A percentile compares a stretch with the other conserved stretches of the same genome.
Evolutionary conservation across 2,329 filamentous ascomycete genomes (phyloP).

Genomic region (Aspergillus eucalypticola): DNA sequence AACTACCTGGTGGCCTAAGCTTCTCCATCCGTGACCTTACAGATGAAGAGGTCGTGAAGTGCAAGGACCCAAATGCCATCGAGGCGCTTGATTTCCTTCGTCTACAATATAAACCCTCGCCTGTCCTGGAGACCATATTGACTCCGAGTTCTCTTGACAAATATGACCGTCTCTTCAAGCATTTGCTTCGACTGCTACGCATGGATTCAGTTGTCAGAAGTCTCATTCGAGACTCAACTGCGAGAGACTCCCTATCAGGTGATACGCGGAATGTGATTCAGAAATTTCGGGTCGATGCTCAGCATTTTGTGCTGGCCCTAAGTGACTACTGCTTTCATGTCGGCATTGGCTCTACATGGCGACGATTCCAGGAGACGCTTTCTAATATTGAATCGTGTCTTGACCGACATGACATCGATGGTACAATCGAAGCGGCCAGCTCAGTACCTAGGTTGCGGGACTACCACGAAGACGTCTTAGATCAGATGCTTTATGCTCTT

Average conservation of each 20-base stretch:
- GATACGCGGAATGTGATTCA: constrained; percentile 47
- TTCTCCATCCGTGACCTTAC: constrained; percentile 84
- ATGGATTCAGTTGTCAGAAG: constrained; percentile 74
- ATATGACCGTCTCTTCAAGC: constrained; percentile 83
- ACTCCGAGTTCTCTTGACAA: constrained; percentile 69
- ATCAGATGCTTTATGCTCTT: constrained; percentile 72
- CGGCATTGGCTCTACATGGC: constrained; percentile 74
- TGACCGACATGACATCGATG: constrained; percentile 46
- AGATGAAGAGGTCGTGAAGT: constrained; percentile 74
- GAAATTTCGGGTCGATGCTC: constrained; percentile 72
- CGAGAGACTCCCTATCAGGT: constrained; percentile 33
- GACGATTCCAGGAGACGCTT: constrained; percentile 66
- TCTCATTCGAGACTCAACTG: constrained; percentile 60
- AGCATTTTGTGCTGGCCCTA: constrained; percentile 74
- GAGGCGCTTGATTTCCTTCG: constrained; percentile 92
- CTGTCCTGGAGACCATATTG: constrained; percentile 71
- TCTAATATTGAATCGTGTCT: constrained; percentile 63
- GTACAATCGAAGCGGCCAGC: constrained; percentile 51
- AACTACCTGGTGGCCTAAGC: constrained; percentile 69
- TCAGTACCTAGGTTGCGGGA: constrained; percentile 68
- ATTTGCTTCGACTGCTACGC: constrained; percentile 73
- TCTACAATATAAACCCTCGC: constrained; percentile 77
- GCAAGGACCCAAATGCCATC: constrained; percentile 78
- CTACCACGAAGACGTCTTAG: constrained; percentile 71
- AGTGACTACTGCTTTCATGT: constrained; percentile 78